Percentiles rank a stretch among this genome's conserved stretches.
These are phyloP conservation scores for Amanita fuliginea DNA, from an alignment of 768 basidiomycete species.

Conservation along the genomic window DNA sequence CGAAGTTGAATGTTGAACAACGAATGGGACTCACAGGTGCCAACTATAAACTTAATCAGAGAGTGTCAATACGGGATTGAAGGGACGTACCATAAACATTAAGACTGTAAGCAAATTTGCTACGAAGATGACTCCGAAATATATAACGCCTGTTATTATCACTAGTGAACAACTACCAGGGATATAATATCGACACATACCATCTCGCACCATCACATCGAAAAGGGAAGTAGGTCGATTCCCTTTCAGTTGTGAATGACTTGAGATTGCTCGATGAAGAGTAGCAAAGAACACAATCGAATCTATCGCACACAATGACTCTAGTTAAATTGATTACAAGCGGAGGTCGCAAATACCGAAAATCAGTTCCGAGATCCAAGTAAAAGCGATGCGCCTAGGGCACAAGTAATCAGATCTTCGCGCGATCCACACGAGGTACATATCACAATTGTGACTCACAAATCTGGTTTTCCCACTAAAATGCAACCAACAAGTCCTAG, in stretches of 20 bases:
- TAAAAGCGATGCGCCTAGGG: constrained; percentile 21
- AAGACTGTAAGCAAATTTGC: constrained; percentile 22
- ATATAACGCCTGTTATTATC: constrained; percentile 17
- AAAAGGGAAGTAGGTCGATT: constrained; percentile 14
- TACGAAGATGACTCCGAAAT: constrained; percentile 23
- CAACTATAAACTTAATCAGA: constrained; percentile 10
- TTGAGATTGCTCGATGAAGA: constrained; percentile 15
- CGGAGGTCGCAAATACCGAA: constrained; percentile 15
- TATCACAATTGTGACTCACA: constrained; percentile 11
- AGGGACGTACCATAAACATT: constrained; percentile 19
- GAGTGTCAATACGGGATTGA: neutral
- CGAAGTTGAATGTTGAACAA: neutral
- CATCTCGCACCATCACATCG: constrained; percentile 22
- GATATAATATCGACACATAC: constrained; percentile 9
- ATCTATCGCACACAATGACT: constrained; percentile 13
- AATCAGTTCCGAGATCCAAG: constrained; percentile 25
- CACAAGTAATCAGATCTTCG: neutral
- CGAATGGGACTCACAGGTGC: constrained; percentile 13
- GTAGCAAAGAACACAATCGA: constrained; percentile 21
- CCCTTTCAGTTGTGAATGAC: constrained; percentile 8
- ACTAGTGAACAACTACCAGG: neutral
- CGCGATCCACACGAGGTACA: neutral
- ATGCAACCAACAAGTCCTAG: constrained; percentile 25
- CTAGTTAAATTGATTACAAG: no score
- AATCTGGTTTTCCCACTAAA: constrained; percentile 17